phyloP scores from a whole-genome alignment of 139 green algal genomes.

The Chloropicon primus region DNA sequence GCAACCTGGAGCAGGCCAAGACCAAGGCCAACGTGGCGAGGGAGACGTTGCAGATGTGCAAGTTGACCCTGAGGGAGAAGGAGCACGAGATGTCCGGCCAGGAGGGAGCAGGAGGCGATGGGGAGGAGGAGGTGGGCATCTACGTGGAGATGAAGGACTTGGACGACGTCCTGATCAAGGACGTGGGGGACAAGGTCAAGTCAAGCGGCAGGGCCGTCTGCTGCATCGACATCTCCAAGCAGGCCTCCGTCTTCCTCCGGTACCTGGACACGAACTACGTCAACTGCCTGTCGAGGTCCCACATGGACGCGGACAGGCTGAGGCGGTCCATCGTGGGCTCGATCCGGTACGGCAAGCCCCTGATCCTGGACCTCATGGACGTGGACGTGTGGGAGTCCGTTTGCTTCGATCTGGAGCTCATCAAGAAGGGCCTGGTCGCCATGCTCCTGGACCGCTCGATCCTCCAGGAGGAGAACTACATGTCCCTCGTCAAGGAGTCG shows the following conservation, averaged over 20 bases:
- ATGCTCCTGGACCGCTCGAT: slow-evolving; percentile 19
- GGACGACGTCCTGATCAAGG: slow-evolving; percentile 34
- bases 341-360: slow-evolving; percentile 33
- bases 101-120: not conserved
- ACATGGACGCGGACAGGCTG: slow-evolving; percentile 29
- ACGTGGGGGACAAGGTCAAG: slow-evolving; percentile 29
- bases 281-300: slow-evolving; percentile 18
- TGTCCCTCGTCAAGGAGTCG: slow-evolving; percentile 14
- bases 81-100: not conserved
- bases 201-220: slow-evolving; percentile 7
- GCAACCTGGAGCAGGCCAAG: not conserved
- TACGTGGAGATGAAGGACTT: slow-evolving; percentile 23
- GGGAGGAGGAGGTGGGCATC: slow-evolving; percentile 4
- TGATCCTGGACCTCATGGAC: slow-evolving; percentile 34
- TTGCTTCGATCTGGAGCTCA: slow-evolving; percentile 15
- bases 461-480: slow-evolving; percentile 19
- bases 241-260: slow-evolving; percentile 35
- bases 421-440: slow-evolving; percentile 15
- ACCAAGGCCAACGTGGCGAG: not conserved
- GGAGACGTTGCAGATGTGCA: not conserved
- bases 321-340: slow-evolving; percentile 29
- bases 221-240: slow-evolving; percentile 28
- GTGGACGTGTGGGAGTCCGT: slow-evolving; percentile 23
- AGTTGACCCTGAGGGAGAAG: not conserved
- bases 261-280: slow-evolving; percentile 51